These are phyloP conservation scores for Fragaria nilgerrensis DNA, from an alignment of 306 rosid species.

Conservation along the genomic window DNA sequence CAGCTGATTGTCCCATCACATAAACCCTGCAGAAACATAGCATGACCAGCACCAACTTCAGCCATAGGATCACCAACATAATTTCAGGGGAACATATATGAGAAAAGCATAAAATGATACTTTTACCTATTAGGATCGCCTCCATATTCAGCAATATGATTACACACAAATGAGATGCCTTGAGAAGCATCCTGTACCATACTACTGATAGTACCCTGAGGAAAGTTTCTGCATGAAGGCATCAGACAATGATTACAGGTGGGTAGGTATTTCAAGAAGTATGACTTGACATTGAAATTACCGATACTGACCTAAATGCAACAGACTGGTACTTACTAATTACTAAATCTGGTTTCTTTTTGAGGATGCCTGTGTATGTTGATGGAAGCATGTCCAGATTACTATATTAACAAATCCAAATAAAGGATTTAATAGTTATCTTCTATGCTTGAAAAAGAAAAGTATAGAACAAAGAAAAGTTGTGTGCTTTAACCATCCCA, in stretches of 20 bases:
- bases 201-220: slow-evolving; percentile 90
- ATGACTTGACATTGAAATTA: not conserved
- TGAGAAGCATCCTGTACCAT: slow-evolving; percentile 80
- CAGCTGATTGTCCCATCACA: slow-evolving; percentile 98
- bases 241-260: slow-evolving; percentile 7
- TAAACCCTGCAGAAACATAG: slow-evolving; percentile 52
- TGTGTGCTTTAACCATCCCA: not conserved
- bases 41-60: slow-evolving; percentile 22
- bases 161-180: slow-evolving; percentile 89
- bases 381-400: not conserved
- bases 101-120: not conserved
- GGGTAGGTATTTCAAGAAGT: slow-evolving; percentile 6
- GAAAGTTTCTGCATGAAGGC: slow-evolving; percentile 70
- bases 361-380: not conserved
- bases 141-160: slow-evolving; percentile 86
- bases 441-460: not conserved
- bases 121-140: slow-evolving; percentile 80
- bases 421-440: not conserved
- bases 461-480: not conserved
- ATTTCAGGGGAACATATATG: not conserved
- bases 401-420: not conserved
- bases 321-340: not conserved
- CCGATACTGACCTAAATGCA: slow-evolving; percentile 2
- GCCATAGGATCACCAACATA: slow-evolving; percentile 9
- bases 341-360: not conserved